Evolutionary conservation across 768 basidiomycete genomes (phyloP), one percentile per base, ranked within the genome.

Genomic region (Lactarius indigo): DNA sequence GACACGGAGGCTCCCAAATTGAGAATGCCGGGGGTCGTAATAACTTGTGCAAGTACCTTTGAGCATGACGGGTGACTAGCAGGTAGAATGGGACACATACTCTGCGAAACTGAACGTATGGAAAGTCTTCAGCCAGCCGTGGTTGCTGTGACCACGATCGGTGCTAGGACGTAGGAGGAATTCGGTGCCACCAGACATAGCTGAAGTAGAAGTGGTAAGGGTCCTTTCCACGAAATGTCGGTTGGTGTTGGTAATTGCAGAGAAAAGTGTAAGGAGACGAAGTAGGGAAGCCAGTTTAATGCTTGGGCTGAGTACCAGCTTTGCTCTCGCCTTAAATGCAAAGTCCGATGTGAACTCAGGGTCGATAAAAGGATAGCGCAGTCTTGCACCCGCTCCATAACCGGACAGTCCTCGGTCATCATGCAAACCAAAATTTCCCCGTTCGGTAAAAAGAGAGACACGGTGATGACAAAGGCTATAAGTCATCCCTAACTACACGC

Each of bases 1-100:
- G 47, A 98, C 92, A 10, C 95, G 85, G 1, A 98, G 84, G 18
- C 84, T 72, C 2, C 95, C 92, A 70, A 85, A 96, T 17, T 42
- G 58, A 33, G n/a, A 55, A 13, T 66, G 65, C 42, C 12, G 20
- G 8, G 54, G 54, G 17, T 61, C 60, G 20, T 23, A 17, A 30
- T 66, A 66, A 30, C 65, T 66, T 17, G 47, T 33, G 28, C 18
- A 47, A 12, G 18, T 56, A 33, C 5, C 10, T 44, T 28, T 44
- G 5, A 26, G 33, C 18, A 12, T 10, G 44, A 28, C 15, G 23
- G 3, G 30, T 39, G 5, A 35, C 26, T 35, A 26, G 20, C 5
- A 44, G 5, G 18, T 2, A 33, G 30, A 20, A 5, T 9, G 17
- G 28, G 33, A 50, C 6, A 66, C 57, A 57, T 35, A 89, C 87